Conservation (phyloP, 1,284 basidiomycete species). For the Abortiporus biennis region DNA sequence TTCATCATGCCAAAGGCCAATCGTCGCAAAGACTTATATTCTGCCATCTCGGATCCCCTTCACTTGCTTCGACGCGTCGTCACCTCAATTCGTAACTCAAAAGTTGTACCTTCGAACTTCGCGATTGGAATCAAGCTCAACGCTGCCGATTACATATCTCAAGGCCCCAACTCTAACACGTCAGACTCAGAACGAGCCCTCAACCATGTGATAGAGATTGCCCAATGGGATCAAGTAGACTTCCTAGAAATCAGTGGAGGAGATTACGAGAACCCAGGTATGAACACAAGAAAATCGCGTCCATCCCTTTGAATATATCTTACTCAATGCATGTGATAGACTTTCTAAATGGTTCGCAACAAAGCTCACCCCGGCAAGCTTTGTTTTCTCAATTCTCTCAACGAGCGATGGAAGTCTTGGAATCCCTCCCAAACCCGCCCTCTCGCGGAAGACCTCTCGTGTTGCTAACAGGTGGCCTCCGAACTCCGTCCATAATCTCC, state of each 20-base stretch:
- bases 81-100: conserved; percentile 44
- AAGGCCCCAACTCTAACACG: conserved; percentile 24
- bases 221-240: conserved; percentile 62
- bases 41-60: conserved; percentile 41
- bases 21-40: conserved; percentile 58
- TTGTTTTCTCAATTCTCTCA: conserved; percentile 59
- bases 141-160: conserved; percentile 73
- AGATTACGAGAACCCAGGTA: conserved; percentile 78
- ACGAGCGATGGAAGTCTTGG: conserved; percentile 35
- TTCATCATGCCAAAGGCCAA: conserved; percentile 86
- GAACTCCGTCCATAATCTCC: conserved; percentile 53
- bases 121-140: conserved; percentile 85
- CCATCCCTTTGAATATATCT: conserved; percentile 6
- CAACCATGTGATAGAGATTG: conserved; percentile 58
- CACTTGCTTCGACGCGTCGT: conserved; percentile 65
- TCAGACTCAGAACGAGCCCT: conserved; percentile 41
- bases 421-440: conserved; percentile 15
- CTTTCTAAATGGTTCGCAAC: not conserved
- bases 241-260: conserved; percentile 88
- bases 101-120: conserved; percentile 53
- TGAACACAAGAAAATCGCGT: conserved; percentile 14
- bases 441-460: conserved; percentile 45
- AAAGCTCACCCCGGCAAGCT: conserved; percentile 41
- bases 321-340: not conserved
- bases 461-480: conserved; percentile 78